These are phyloP conservation scores for Sarcomyxa edulis DNA, from an alignment of 768 basidiomycete genomes.

Conservation along the genomic window DNA sequence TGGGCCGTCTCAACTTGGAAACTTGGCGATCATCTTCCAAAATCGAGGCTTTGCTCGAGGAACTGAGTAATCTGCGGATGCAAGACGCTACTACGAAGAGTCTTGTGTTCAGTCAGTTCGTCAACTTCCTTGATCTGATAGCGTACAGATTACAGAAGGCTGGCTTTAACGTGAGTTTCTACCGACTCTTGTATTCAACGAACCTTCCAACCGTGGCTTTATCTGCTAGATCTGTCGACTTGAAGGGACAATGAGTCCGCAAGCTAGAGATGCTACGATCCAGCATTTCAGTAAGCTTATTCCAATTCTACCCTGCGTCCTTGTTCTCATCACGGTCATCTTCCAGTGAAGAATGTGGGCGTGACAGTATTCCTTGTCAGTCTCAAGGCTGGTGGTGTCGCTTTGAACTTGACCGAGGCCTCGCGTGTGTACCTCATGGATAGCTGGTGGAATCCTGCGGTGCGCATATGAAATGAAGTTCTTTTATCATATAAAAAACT, in stretches of 20 bases:
- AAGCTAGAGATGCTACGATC: conserved; percentile 91
- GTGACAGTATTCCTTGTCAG: conserved; percentile 98
- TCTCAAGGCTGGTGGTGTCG: conserved; percentile 93
- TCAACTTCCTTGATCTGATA: conserved; percentile 89
- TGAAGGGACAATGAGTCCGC: conserved; percentile 96
- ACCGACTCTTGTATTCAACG: background rate
- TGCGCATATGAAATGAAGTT: conserved; percentile 25
- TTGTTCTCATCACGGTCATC: background rate
- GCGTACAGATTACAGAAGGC: conserved; percentile 88
- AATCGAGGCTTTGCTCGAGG: conserved; percentile 94
- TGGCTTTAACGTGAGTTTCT: conserved; percentile 71
- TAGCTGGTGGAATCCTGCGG: conserved; percentile 99
- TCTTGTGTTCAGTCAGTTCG: conserved; percentile 95
- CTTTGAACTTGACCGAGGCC: conserved; percentile 85
- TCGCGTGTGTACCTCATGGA: conserved; percentile 96
- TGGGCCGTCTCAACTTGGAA: conserved; percentile 84
- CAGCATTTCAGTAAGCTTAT: conserved; percentile 78
- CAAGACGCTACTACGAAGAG: conserved; percentile 93
- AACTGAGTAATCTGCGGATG: conserved; percentile 75
- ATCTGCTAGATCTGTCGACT: conserved; percentile 80
- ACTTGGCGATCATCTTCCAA: conserved; percentile 96
- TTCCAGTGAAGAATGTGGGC: conserved; percentile 80
- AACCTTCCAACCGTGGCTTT: background rate
- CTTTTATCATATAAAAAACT: background rate
- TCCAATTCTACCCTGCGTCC: background rate